Conservation (phyloP, 2,329 filamentous ascomycete species). For the Talaromyces funiculosus region DNA sequence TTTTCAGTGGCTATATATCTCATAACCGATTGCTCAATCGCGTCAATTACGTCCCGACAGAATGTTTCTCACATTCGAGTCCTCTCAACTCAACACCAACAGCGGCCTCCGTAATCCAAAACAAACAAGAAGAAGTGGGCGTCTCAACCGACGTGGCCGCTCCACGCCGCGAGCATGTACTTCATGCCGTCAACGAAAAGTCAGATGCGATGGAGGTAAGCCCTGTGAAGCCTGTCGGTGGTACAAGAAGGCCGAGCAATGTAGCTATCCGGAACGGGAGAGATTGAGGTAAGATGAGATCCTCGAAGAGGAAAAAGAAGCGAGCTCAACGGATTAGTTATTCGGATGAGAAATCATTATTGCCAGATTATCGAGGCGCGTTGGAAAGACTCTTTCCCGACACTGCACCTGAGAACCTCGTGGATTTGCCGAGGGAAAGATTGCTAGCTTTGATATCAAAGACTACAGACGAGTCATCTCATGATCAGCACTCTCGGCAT, state of each 20-base stretch:
- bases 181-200: conserved; percentile 68
- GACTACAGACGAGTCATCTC: not conserved
- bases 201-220: conserved; percentile 74
- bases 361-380: conserved; percentile 58
- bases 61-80: conserved; percentile 10
- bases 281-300: not conserved
- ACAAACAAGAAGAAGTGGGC: not conserved
- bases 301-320: not conserved
- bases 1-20: too few relatives aligned
- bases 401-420: conserved; percentile 48
- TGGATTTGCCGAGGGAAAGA: conserved; percentile 32
- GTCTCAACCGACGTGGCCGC: not conserved
- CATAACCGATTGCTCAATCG: too few relatives aligned
- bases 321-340: conserved; percentile 22
- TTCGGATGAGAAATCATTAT: conserved; percentile 57
- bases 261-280: conserved; percentile 70
- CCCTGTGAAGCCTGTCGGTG: conserved; percentile 79
- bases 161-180: conserved; percentile 10
- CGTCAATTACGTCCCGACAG: too few relatives aligned
- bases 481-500: not conserved
- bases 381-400: conserved; percentile 59
- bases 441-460: not conserved
- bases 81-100: not conserved
- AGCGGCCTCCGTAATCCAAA: not conserved
- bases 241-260: conserved; percentile 71